Percentiles rank a stretch among this genome's conserved stretches.
Evolutionary conservation across 306 rosid genomes (phyloP).

Genomic region (Cucurbita ficifolia): DNA sequence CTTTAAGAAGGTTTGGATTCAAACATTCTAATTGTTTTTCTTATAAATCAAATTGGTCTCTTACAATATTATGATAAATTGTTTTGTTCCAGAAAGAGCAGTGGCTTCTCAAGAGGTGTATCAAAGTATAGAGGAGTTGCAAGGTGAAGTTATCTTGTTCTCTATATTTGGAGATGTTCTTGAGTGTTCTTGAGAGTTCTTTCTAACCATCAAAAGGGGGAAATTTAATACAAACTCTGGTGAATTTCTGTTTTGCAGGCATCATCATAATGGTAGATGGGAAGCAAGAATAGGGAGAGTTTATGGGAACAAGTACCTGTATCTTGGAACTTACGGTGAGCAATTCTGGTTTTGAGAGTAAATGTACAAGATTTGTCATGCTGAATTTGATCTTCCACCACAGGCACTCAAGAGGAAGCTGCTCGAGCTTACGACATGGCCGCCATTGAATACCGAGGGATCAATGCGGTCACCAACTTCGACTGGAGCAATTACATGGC

Average conservation of each 20-base stretch:
- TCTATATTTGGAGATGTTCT: neutral
- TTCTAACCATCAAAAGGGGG: too few relatives aligned
- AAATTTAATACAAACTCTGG: neutral
- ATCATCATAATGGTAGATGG: conserved; percentile 92
- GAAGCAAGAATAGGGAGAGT: conserved; percentile 94
- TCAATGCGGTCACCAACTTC: conserved; percentile 80
- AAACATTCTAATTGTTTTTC: neutral
- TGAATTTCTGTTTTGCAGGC: conserved; percentile 24
- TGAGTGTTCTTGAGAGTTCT: neutral
- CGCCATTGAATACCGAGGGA: conserved; percentile 79
- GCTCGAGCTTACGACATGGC: conserved; percentile 85
- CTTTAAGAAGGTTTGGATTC: conserved; percentile 57
- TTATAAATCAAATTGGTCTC: neutral
- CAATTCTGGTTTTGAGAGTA: neutral
- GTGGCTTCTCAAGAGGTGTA: conserved; percentile 94
- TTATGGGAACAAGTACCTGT: conserved; percentile 88
- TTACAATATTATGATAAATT: neutral
- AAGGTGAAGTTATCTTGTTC: conserved; percentile 24
- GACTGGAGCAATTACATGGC: conserved; percentile 65
- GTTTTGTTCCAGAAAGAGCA: conserved; percentile 46
- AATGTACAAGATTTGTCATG: neutral
- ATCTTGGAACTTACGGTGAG: conserved; percentile 82
- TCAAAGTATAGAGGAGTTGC: conserved; percentile 88
- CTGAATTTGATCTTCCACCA: neutral
- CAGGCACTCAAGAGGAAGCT: conserved; percentile 86